Evolutionary conservation across 129 eudicot genomes (phyloP), one percentile per base, ranked within the genome.

Genomic region (Ambrosia trifida): DNA sequence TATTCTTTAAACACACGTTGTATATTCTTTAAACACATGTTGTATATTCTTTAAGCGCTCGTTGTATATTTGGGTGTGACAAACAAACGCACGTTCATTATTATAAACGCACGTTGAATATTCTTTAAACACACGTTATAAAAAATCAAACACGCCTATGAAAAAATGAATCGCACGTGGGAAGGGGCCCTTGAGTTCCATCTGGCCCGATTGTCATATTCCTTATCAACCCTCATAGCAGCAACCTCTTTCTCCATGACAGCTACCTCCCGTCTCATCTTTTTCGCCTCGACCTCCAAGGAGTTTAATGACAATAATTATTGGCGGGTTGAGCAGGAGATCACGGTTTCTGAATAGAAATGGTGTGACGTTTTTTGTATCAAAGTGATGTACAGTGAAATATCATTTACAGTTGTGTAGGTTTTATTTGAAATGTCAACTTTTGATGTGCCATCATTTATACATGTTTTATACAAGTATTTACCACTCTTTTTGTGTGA

Each of bases 241-340:
- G 96, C 86, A 44, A 88, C 94, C 78, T 83, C 94, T 80, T 88
- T 91, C 84, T 91, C 97, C 96, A 88, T 86, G 7, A 84, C 97
- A 82, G 96, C 94, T 38, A 91, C 96, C 72, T 91, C 96, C 65
- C 97, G 79, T 81, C 97, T 88, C 96, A 88, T 91, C 82, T 86
- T 91, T 67, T 88, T 91, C 44, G 94, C 97, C 79, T 91, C 97
- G 30, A 91, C 96, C 85, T 91, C 97, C 96, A 88, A 54, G 72
- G 12, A 92, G 85, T 45, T 63, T 61, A 89, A 92, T 20, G 98
- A 92, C 56, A 73, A 88, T 10, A 92, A 89, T 68, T 86, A 89
- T 72, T 89, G 96, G 98, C 82, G 90, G 68, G 86, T 92, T 60
- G 96, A 92, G 50, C 91, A 91, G 68, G 96, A 88, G 83, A 91